phyloP scores from a whole-genome alignment of 192 early-diverging fungal genomes.

The Pilobolus umbonatus region DNA sequence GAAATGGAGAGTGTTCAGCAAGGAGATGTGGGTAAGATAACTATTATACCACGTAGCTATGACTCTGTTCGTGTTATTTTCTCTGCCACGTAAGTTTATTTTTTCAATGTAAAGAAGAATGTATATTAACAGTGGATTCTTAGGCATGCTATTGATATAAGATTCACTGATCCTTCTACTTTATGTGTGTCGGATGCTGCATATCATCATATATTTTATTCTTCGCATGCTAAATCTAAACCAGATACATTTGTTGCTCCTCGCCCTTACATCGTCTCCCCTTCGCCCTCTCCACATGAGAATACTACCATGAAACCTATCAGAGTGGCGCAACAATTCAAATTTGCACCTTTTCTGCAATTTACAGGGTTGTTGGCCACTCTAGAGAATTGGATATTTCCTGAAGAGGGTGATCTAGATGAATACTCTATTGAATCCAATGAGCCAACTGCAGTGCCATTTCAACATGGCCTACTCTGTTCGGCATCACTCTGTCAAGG shows the following conservation, averaged over 20 bases:
- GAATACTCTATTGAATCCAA: not conserved
- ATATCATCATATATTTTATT: constrained; percentile 20
- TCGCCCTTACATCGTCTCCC: constrained; percentile 3
- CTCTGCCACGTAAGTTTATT: constrained; percentile 29
- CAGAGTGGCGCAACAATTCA: constrained; percentile 23
- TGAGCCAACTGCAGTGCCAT: constrained; percentile 17
- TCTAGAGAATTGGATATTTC: constrained; percentile 22
- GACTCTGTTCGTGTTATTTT: constrained; percentile 32
- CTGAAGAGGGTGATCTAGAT: not conserved
- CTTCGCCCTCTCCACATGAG: not conserved
- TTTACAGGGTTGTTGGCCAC: constrained; percentile 21
- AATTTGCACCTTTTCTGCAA: constrained; percentile 19
- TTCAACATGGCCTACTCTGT: constrained; percentile 24
- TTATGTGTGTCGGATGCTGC: constrained; percentile 32
- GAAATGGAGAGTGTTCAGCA: constrained; percentile 16
- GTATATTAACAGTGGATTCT: not conserved
- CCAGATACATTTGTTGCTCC: constrained; percentile 3
- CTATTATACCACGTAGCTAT: constrained; percentile 31
- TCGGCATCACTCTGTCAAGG: constrained; percentile 16
- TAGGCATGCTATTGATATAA: constrained; percentile 32
- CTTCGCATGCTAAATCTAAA: not conserved
- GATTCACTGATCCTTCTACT: constrained; percentile 20
- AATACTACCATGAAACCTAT: constrained; percentile 2
- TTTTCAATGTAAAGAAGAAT: not conserved
- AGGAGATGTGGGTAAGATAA: constrained; percentile 21